A percentile compares a stretch with the other conserved stretches of the same genome.
phyloP scores from a whole-genome alignment of 1,284 basidiomycete genomes.

The Pulchroboletus neoregius region DNA sequence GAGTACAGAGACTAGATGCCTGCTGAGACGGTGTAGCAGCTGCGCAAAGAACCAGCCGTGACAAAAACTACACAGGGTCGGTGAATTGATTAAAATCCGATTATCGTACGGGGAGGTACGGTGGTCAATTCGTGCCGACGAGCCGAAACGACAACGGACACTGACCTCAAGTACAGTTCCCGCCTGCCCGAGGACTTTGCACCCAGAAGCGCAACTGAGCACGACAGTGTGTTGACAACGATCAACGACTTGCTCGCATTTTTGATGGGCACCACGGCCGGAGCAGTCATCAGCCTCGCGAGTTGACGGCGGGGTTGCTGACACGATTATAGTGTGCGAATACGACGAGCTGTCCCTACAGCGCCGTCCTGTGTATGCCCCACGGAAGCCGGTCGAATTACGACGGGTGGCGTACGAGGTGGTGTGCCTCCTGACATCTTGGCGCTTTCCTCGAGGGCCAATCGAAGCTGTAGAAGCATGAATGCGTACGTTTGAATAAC shows the following conservation, averaged over 20 bases:
- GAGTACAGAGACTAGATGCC: not conserved
- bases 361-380: conserved; percentile 14
- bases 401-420: conserved; percentile 11
- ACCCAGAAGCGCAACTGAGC: conserved; percentile 10
- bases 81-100: conserved; percentile 19
- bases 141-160: conserved; percentile 4
- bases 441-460: conserved; percentile 19
- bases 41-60: conserved; percentile 14
- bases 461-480: conserved; percentile 22
- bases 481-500: conserved; percentile 15
- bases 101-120: conserved; percentile 3
- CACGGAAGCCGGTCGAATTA: conserved; percentile 16
- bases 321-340: conserved; percentile 6
- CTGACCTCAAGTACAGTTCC: not conserved
- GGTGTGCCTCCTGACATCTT: conserved; percentile 10
- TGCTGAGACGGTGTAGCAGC: conserved; percentile 2
- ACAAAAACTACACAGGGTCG: conserved; percentile 16
- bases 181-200: conserved; percentile 1
- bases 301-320: conserved; percentile 10
- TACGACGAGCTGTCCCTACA: not conserved
- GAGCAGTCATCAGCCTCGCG: no score
- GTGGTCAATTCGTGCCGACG: conserved; percentile 11
- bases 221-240: not conserved
- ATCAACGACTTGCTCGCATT: not conserved
- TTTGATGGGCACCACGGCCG: no score